Evolutionary conservation across 495 filamentous ascomycete genomes (phyloP).

Genomic region (Daldinia concentrica): DNA sequence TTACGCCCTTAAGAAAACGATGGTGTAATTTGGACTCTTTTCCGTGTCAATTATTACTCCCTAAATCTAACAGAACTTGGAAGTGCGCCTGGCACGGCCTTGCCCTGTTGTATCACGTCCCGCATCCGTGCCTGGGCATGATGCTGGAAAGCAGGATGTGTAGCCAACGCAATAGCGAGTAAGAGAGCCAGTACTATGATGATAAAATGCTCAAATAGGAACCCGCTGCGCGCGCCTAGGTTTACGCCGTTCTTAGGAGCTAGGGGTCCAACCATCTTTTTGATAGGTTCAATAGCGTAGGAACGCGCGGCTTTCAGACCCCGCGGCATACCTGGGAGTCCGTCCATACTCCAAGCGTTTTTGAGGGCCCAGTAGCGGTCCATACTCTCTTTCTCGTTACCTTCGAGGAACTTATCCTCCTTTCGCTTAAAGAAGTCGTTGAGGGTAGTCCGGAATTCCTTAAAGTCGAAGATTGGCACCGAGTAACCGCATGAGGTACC

Average conservation of each 20-base stretch:
- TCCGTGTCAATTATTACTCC: not conserved
- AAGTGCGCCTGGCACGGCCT: conserved; percentile 26
- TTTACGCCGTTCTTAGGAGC: conserved; percentile 38
- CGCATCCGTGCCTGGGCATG: conserved; percentile 37
- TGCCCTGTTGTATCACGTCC: conserved; percentile 30
- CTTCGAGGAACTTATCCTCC: conserved; percentile 51
- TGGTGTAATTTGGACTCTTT: not conserved
- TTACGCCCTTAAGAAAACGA: too few species aligned
- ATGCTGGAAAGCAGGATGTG: conserved; percentile 43
- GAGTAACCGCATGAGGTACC: conserved; percentile 62
- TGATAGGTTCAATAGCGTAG: conserved; percentile 57
- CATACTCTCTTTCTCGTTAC: conserved; percentile 60
- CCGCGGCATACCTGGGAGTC: conserved; percentile 59
- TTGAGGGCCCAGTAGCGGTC: conserved; percentile 69
- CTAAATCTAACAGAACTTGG: conserved; percentile 35
- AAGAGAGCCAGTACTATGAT: conserved; percentile 36
- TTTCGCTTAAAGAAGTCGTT: conserved; percentile 60
- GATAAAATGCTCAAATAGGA: conserved; percentile 37
- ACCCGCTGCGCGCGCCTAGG: conserved; percentile 12
- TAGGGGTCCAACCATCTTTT: conserved; percentile 61
- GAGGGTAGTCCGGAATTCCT: conserved; percentile 55
- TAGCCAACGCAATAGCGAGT: conserved; percentile 39
- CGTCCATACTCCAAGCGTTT: conserved; percentile 63
- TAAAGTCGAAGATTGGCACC: conserved; percentile 63
- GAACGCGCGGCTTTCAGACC: conserved; percentile 52